Conservation (phyloP, 1,139 yeast species). For the Geotrichum carabidarum region DNA sequence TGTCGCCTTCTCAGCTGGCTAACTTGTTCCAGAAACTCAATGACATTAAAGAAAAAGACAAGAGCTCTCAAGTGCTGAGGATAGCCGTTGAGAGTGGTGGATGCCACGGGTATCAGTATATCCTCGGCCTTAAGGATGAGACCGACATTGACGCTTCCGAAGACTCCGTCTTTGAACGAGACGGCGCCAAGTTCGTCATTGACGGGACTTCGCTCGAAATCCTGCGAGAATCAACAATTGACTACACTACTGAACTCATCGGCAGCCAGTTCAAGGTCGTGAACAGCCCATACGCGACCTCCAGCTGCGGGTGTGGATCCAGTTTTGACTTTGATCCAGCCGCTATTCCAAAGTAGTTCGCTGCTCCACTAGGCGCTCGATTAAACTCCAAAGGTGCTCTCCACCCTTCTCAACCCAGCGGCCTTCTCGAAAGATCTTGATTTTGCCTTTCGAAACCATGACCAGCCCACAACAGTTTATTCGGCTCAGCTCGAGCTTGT, state of each 20-base stretch:
- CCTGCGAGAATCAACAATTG: constrained; percentile 78
- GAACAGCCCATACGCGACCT: constrained; percentile 83
- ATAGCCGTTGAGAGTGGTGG: constrained; percentile 95
- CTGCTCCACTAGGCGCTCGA: constrained; percentile 7
- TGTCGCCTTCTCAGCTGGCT: too few relatives aligned
- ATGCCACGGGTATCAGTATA: constrained; percentile 95
- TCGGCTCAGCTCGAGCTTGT: constrained; percentile 5
- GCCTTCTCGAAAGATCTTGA: constrained; percentile 12
- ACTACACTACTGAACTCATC: constrained; percentile 85
- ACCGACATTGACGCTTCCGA: constrained; percentile 42
- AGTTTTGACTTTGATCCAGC: constrained; percentile 84
- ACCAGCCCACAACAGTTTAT: constrained; percentile 12
- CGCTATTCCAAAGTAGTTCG: constrained; percentile 9
- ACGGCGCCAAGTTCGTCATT: constrained; percentile 64
- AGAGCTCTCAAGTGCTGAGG: constrained; percentile 55
- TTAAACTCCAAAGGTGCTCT: constrained; percentile 2
- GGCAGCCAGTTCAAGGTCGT: constrained; percentile 90
- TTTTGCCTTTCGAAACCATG: constrained; percentile 5
- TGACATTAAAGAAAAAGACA: constrained; percentile 52
- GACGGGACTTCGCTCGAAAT: constrained; percentile 79
- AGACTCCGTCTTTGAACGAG: constrained; percentile 56
- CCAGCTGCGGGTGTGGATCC: constrained; percentile 95
- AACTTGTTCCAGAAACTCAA: constrained; percentile 43
- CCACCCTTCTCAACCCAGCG: constrained; percentile 2
- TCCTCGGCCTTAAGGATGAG: constrained; percentile 55